phyloP scores from a whole-genome alignment of 192 early-diverging fungal species.

The Umbelopsis sp. region DNA sequence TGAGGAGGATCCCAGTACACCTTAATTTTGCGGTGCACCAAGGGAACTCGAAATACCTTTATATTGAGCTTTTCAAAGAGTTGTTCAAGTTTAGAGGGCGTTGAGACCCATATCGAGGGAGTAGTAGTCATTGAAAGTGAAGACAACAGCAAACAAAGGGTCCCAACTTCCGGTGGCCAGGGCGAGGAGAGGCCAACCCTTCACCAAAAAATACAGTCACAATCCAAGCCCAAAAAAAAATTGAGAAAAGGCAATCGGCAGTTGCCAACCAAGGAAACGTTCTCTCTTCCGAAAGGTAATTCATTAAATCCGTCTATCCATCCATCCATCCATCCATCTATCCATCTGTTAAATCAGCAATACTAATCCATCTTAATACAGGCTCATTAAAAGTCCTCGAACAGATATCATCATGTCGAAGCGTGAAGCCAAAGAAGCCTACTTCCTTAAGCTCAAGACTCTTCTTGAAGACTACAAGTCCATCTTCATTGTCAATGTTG shows the following conservation, averaged over 20 bases:
- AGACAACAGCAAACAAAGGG: not conserved
- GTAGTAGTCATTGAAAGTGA: not conserved
- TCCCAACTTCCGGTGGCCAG: not conserved
- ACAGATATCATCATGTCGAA: conserved; percentile 90
- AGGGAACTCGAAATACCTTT: not conserved
- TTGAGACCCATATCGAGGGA: not conserved
- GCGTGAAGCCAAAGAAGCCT: conserved; percentile 96
- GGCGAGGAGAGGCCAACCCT: not conserved
- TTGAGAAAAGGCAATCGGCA: not conserved
- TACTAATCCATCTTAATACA: not conserved
- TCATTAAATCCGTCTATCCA: conserved; percentile 29
- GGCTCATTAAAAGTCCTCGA: conserved; percentile 65
- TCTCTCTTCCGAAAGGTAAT: conserved; percentile 16
- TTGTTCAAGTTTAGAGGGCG: not conserved
- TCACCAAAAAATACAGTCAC: not conserved
- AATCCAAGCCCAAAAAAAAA: not conserved
- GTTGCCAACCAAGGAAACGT: not conserved
- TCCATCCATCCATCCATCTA: conserved; percentile 36
- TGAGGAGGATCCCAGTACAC: not conserved
- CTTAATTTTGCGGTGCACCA: not conserved
- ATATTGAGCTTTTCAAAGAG: not conserved
- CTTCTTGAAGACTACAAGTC: conserved; percentile 91
- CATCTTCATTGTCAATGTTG: conserved; percentile 99
- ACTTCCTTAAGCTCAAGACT: conserved; percentile 90
- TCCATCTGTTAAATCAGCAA: conserved; percentile 18